Evolutionary conservation across 148 eudicot genomes (phyloP).

Genomic region (Fagopyrum tataricum): DNA sequence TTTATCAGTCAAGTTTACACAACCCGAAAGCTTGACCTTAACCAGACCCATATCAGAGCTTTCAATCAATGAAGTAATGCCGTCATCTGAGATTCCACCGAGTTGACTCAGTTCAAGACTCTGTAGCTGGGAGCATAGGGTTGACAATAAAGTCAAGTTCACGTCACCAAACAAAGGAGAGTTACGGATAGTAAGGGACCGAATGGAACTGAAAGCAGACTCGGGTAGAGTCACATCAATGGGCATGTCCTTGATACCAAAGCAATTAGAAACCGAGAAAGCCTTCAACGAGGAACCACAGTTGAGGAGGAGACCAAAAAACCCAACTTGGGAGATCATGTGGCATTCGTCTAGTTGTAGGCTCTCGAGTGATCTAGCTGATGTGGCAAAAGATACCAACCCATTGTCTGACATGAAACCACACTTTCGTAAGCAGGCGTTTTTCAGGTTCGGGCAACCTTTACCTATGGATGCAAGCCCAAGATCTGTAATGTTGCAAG

Average conservation of each 20-base stretch:
- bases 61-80: conserved; percentile 51
- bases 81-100: conserved; percentile 53
- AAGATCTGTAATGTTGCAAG: conserved; percentile 68
- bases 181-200: conserved; percentile 53
- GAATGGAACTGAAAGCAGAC: conserved; percentile 34
- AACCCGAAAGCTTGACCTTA: conserved; percentile 48
- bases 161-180: conserved; percentile 71
- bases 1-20: conserved; percentile 62
- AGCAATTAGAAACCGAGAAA: conserved; percentile 52
- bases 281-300: conserved; percentile 59
- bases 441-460: conserved; percentile 69
- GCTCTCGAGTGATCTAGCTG: conserved; percentile 46
- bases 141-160: conserved; percentile 52
- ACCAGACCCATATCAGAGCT: conserved; percentile 37
- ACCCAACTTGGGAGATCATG: conserved; percentile 73
- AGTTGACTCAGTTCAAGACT: conserved; percentile 51
- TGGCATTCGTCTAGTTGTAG: conserved; percentile 83
- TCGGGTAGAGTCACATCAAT: conserved; percentile 32
- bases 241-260: conserved; percentile 55
- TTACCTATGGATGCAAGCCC: conserved; percentile 67
- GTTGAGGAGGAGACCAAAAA: conserved; percentile 58
- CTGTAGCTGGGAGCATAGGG: conserved; percentile 52
- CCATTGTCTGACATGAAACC: conserved; percentile 78
- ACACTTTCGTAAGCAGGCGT: conserved; percentile 36
- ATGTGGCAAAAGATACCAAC: conserved; percentile 55